Base-by-base conservation (phyloP, 1,284 basidiomycete species). In the Moniliophthora roreri region DNA sequence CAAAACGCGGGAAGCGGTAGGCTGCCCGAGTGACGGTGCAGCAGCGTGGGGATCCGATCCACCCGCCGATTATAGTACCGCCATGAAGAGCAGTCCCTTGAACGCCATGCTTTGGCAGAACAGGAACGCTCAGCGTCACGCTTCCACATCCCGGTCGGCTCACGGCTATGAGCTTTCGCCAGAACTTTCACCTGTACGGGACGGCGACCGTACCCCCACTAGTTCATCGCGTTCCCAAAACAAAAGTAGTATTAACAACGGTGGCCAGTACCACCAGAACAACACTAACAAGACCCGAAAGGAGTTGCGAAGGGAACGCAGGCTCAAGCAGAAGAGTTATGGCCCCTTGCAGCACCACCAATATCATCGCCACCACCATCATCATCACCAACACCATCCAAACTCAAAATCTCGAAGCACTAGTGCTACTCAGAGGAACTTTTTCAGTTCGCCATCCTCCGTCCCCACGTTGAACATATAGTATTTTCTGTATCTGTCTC, bases 341-440 rank as follows among this genome's bases (percentile, higher is more conserved):
- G 69, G 72, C 55, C 61, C 77, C 56, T 62, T 63, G 45, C 66
- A 69, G 51, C 67, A 67, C 18, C 67, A 65, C 51, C 63, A 60
- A 55, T 69, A 69, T 23, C 59, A 59, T 48, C 68, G 70, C 52
- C 72, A 71, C 46, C 70, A 73, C 45, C 67, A 52, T 51, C 76
- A 78, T 58, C 63, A 69, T 36, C 81, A 82, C 56, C 74, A 79
- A n/a, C 83, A 85, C 61, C 84, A 86, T 63, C 85, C 87, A 16
- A 90, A 90, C 62, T 70, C 72, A 62, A 90, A 87, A 71, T 73
- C 73, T 50, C 78, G 87, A 39, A 75, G 81, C 56, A 75, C 79
- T 39, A 74, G 76, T 54, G 78, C 84, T 48, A 68, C 76, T 63
- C 87, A 90, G 67, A 80, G 87, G 56, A 71, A 45, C 28, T 54